Evolutionary conservation across 2,329 filamentous ascomycete genomes (phyloP).

Genomic region (Aspergillus sp.): DNA sequence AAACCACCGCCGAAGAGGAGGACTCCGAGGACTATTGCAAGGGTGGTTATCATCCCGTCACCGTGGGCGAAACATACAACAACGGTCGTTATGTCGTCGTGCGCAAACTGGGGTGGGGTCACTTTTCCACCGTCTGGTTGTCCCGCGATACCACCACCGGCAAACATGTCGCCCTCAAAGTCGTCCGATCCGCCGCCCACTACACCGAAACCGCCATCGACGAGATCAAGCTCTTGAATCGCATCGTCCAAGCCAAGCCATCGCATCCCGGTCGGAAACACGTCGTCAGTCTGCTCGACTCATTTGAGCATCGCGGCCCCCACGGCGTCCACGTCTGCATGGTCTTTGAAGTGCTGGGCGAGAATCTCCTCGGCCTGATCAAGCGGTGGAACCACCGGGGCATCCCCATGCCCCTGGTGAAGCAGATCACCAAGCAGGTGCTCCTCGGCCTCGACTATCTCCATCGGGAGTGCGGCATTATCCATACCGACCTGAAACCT

Average conservation of each 20-base stretch:
- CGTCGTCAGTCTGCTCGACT: slow-evolving; percentile 93
- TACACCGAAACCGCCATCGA: slow-evolving; percentile 99
- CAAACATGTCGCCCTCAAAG: slow-evolving; percentile 96
- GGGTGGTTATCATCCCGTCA: slow-evolving; percentile 94
- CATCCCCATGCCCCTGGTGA: slow-evolving; percentile 93
- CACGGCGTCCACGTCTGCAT: slow-evolving; percentile 98
- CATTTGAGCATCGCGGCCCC: slow-evolving; percentile 95
- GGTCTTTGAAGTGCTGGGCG: slow-evolving; percentile 96
- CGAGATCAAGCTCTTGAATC: slow-evolving; percentile 97
- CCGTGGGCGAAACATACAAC: slow-evolving; percentile 94
- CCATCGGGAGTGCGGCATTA: slow-evolving; percentile 96
- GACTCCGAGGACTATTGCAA: slow-evolving; percentile 99
- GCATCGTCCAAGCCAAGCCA: slow-evolving; percentile 92
- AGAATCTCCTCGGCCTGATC: slow-evolving; percentile 91
- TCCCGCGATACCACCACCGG: slow-evolving; percentile 79
- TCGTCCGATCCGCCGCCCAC: slow-evolving; percentile 94
- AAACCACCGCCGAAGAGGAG: slow-evolving; percentile 95
- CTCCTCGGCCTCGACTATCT: slow-evolving; percentile 93
- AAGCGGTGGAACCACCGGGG: slow-evolving; percentile 98
- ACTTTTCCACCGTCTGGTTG: slow-evolving; percentile 95
- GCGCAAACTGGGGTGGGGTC: slow-evolving; percentile 95
- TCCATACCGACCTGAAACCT: slow-evolving; percentile 95
- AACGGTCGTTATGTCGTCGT: slow-evolving; percentile 95
- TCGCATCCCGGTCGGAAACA: slow-evolving; percentile 91
- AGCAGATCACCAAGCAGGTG: slow-evolving; percentile 98